Evolutionary conservation across 2,329 filamentous ascomycete genomes (phyloP).

Genomic region (Sphaerulina populicola): DNA sequence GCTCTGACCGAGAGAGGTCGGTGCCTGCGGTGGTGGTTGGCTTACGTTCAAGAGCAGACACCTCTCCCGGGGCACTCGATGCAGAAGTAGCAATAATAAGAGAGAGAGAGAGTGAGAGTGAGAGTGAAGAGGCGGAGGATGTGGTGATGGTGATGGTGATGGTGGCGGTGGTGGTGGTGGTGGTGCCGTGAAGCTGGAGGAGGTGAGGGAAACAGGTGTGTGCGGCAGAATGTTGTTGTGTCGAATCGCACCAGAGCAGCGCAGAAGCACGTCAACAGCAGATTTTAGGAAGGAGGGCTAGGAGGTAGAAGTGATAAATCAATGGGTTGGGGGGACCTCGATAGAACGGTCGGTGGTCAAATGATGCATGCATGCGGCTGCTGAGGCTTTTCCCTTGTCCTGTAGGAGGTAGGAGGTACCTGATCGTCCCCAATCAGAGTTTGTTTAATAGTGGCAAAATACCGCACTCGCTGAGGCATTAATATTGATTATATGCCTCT

Average conservation of each 20-base stretch:
- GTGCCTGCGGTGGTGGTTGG: constrained; percentile 1
- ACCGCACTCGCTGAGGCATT: not conserved
- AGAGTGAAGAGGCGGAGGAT: not conserved
- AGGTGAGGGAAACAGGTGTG: not conserved
- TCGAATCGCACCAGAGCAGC: not conserved
- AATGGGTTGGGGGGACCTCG: not conserved
- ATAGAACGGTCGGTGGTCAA: not conserved
- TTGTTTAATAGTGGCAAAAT: not conserved
- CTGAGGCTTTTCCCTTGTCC: not conserved
- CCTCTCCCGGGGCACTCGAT: too few relatives aligned
- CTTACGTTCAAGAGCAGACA: constrained; percentile 3
- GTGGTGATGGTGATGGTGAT: not conserved
- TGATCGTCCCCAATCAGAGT: not conserved
- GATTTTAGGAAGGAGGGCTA: too few relatives aligned
- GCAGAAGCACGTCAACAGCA: not conserved
- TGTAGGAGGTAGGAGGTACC: too few relatives aligned
- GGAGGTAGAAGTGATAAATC: not conserved
- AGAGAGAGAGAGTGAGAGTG: not conserved
- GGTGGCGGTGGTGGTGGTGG: not conserved
- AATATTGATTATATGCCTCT: not conserved
- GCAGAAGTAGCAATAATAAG: not conserved
- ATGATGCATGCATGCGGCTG: not conserved
- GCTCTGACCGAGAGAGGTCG: constrained; percentile 1
- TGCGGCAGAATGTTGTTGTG: too few relatives aligned
- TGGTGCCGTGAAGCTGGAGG: not conserved